A percentile compares a stretch with the other conserved stretches of the same genome.
Evolutionary conservation across 2,329 filamentous ascomycete species (phyloP).

Genomic region (Xylariaceae sp.): DNA sequence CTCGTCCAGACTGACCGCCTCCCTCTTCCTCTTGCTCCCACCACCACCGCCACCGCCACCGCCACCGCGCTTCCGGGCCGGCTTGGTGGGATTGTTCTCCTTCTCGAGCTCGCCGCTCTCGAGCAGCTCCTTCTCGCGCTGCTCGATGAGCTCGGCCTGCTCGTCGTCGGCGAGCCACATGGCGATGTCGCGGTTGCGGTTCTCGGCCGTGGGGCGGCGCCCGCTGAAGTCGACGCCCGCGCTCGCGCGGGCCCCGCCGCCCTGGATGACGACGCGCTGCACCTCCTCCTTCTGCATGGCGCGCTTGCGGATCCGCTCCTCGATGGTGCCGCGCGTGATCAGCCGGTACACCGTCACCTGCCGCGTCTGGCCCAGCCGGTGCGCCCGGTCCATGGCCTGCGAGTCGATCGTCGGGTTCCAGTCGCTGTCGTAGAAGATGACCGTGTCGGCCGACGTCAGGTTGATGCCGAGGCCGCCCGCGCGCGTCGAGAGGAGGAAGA

Average conservation of each 20-base stretch:
- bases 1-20: slow-evolving; percentile 71
- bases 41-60: too few relatives aligned
- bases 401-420: slow-evolving; percentile 99
- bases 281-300: slow-evolving; percentile 98
- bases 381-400: slow-evolving; percentile 97
- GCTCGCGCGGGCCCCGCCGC: slow-evolving; percentile 73
- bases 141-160: slow-evolving; percentile 87
- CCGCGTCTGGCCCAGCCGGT: slow-evolving; percentile 90
- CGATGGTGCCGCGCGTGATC: slow-evolving; percentile 93
- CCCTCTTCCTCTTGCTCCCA: slow-evolving; percentile 48
- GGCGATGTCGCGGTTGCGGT: slow-evolving; percentile 94
- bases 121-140: slow-evolving; percentile 79
- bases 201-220: slow-evolving; percentile 74
- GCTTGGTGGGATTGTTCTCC: too few relatives aligned
- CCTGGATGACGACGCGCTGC: slow-evolving; percentile 91
- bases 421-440: slow-evolving; percentile 99
- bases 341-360: slow-evolving; percentile 97
- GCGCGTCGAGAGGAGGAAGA: slow-evolving; percentile 92
- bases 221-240: slow-evolving; percentile 98
- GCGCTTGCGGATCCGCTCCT: slow-evolving; percentile 94
- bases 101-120: slow-evolving; percentile 63
- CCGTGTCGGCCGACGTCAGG: slow-evolving; percentile 88
- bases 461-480: slow-evolving; percentile 98
- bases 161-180: slow-evolving; percentile 99
- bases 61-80: slow-evolving; percentile 54